These are phyloP conservation scores for Lepidium sativum DNA, from an alignment of 345 rosid species.

Conservation along the genomic window DNA sequence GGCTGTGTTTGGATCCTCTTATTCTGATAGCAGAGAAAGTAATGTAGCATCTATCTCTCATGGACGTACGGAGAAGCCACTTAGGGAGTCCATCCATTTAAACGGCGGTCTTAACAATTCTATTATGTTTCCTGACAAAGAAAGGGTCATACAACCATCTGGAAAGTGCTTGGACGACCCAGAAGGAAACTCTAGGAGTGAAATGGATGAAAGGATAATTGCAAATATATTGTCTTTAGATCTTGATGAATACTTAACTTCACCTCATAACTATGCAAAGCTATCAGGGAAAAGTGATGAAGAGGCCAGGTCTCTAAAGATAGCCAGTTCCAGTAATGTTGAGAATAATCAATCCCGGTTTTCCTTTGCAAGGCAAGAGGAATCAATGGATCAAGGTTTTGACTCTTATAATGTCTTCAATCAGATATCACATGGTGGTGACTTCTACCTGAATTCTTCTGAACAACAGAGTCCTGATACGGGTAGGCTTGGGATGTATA, in stretches of 20 bases:
- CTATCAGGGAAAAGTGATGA: constrained; percentile 41
- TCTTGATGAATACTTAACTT: constrained; percentile 57
- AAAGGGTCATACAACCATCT: constrained; percentile 25
- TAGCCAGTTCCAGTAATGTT: constrained; percentile 42
- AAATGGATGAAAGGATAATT: constrained; percentile 68
- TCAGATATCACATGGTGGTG: constrained; percentile 29
- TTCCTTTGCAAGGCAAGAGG: constrained; percentile 90
- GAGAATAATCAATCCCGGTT: constrained; percentile 73
- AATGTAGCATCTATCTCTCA: constrained; percentile 28
- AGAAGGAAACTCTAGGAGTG: constrained; percentile 17
- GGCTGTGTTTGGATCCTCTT: constrained; percentile 28
- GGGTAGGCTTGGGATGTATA: constrained; percentile 37
- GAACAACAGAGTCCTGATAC: constrained; percentile 33
- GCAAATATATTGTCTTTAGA: constrained; percentile 75
- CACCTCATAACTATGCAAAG: constrained; percentile 58
- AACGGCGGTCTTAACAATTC: constrained; percentile 30
- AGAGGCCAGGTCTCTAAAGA: constrained; percentile 42
- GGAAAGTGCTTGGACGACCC: constrained; percentile 1
- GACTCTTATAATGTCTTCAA: constrained; percentile 31
- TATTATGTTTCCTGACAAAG: constrained; percentile 29
- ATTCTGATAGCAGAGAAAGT: constrained; percentile 34
- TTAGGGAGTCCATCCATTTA: constrained; percentile 29
- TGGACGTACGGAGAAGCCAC: constrained; percentile 36
- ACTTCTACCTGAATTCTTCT: constrained; percentile 34
- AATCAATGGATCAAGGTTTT: constrained; percentile 34